Conservation (phyloP, 2,329 filamentous ascomycete species). For the Scedosporium minutisporum region DNA sequence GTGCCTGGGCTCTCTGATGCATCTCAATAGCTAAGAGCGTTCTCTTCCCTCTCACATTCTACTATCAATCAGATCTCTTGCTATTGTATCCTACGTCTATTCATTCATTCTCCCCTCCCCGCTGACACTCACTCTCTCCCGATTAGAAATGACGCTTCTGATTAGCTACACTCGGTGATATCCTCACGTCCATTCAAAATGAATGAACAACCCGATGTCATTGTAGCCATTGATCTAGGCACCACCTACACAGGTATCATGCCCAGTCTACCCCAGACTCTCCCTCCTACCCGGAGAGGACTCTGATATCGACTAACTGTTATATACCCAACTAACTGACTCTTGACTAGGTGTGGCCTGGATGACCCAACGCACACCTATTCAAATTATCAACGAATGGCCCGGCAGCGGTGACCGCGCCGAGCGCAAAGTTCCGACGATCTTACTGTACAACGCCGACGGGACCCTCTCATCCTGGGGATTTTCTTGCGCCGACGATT, state of each 20-base stretch:
- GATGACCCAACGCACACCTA: conserved; percentile 28
- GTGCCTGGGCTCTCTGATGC: no score
- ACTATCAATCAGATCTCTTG: no score
- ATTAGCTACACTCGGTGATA: neutral
- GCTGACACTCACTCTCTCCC: no score
- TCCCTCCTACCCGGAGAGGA: neutral
- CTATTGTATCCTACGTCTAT: no score
- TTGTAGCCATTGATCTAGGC: conserved; percentile 33
- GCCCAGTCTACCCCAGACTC: conserved; percentile 3
- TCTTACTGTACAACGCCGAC: conserved; percentile 35
- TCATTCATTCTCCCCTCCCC: no score
- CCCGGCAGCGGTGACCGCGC: conserved; percentile 40
- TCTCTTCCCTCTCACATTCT: no score
- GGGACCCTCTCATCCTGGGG: conserved; percentile 39
- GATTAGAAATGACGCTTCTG: no score
- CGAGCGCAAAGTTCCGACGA: conserved; percentile 46
- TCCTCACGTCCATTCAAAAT: conserved; percentile 3
- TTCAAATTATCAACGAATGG: conserved; percentile 42
- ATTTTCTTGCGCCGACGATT: conserved; percentile 38
- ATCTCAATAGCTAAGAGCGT: no score
- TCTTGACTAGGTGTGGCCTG: conserved; percentile 21
- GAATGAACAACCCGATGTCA: conserved; percentile 22
- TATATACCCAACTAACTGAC: conserved; percentile 1
- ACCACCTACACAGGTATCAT: conserved; percentile 33
- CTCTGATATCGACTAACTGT: neutral